Base-by-base conservation (phyloP, 2,329 filamentous ascomycete genomes). In the Ciborinia camelliae region DNA sequence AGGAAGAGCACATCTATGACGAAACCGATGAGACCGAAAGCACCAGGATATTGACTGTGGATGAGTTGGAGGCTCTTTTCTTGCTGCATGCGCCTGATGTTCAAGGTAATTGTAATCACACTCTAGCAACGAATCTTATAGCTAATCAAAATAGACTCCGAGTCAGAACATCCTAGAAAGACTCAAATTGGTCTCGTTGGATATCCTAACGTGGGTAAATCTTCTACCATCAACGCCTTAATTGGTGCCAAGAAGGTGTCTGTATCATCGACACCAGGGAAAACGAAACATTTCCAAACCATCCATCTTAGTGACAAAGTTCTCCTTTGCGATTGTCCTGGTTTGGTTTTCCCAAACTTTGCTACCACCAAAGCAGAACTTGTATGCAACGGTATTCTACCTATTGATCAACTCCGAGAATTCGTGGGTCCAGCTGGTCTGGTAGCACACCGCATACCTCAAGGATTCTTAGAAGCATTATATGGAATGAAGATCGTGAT, bases 261-360 rank as follows among this genome's bases (percentile, higher is more conserved):
- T 0, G 96, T 99, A 47, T 99, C 95, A 20, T 90, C 94, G 18
- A 99, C 95, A 1, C 95, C 95, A 4, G 95, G 95, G 76, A 99
- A 99, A 81, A 99, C 95, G 18, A 99, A 99, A 81, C 95, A 99
- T 74, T 99, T 99, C 81, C 95, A 99, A 78, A 99, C 95, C 1
- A 95, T 99, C 66, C 93, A 97, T 75, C 86, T 99, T 39, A 95
- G 90, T 66, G 90, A 95, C 0, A 86, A 88, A 66, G 92, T 99
- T 68, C 85, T 98, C 54, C 85, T 99, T 8, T 98, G 95, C 78
- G 95, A 99, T 87, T 99, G 95, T 75, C 95, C 95, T 12, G 95
- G 95, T 88, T 88, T 99, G 26, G 96, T 99, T 1, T 98, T 99
- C 77, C 93, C 95, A 72, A 98, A 98, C 79, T 99, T 98, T 72